These are phyloP conservation scores for Zygosaccharomyces bailii DNA, from an alignment of 805 yeast species.

Conservation along the genomic window DNA sequence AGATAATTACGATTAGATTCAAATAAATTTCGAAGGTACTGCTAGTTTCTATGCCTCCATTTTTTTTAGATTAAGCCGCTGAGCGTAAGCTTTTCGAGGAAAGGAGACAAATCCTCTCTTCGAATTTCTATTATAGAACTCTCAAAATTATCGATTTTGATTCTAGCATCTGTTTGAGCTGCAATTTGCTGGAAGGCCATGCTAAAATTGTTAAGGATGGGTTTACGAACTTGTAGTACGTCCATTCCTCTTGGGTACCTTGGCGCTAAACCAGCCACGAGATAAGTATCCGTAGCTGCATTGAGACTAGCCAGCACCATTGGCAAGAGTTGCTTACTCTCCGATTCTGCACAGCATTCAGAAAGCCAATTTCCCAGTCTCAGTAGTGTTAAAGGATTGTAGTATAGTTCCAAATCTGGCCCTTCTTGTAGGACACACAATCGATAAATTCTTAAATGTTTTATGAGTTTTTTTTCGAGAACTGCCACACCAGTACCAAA, in stretches of 20 bases:
- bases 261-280: conserved; percentile 89
- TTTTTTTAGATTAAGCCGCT: conserved; percentile 52
- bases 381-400: conserved; percentile 80
- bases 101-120: conserved; percentile 83
- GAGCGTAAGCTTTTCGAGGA: conserved; percentile 75
- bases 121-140: conserved; percentile 87
- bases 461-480: conserved; percentile 75
- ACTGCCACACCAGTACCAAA: conserved; percentile 88
- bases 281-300: conserved; percentile 65
- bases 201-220: conserved; percentile 75
- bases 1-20: too few species aligned
- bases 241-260: conserved; percentile 57
- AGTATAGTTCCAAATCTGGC: conserved; percentile 71
- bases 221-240: conserved; percentile 35
- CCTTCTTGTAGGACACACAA: conserved; percentile 88
- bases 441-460: conserved; percentile 74
- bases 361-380: conserved; percentile 88
- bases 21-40: neutral
- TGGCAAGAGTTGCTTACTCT: conserved; percentile 62
- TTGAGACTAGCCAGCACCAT: conserved; percentile 83
- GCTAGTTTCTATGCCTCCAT: neutral
- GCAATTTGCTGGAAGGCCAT: conserved; percentile 90
- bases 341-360: conserved; percentile 83
- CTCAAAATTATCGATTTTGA: conserved; percentile 90
- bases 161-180: conserved; percentile 76